Evolutionary conservation across 371 early-diverging fungal genomes (phyloP).

Genomic region (Choanephora cucurbitarum): DNA sequence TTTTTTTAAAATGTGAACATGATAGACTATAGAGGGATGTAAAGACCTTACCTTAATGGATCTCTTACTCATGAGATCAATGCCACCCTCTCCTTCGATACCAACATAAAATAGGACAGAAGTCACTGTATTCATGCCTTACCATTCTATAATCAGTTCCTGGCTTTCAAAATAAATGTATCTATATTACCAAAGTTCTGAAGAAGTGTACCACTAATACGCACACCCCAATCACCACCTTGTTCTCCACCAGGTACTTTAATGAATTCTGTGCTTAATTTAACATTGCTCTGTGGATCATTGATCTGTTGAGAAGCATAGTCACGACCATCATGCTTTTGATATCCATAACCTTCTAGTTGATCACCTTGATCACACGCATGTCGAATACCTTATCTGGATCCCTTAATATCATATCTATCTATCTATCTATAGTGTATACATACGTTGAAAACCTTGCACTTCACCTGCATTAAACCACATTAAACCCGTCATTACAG

Average conservation of each 20-base stretch:
- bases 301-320: constrained; percentile 80
- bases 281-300: constrained; percentile 72
- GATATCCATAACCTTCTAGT: constrained; percentile 83
- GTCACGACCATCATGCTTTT: constrained; percentile 82
- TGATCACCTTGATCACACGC: constrained; percentile 86
- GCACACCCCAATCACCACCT: constrained; percentile 87
- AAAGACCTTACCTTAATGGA: constrained; percentile 36
- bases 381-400: constrained; percentile 72
- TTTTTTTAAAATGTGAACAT: too few relatives aligned
- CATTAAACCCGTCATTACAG: constrained; percentile 87
- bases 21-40: too few relatives aligned
- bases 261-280: constrained; percentile 79
- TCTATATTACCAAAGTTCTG: constrained; percentile 42
- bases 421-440: too few relatives aligned
- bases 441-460: constrained; percentile 56
- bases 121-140: constrained; percentile 18
- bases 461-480: constrained; percentile 83
- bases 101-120: constrained; percentile 69
- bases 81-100: constrained; percentile 66
- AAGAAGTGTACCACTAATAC: constrained; percentile 73
- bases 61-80: constrained; percentile 50
- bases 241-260: constrained; percentile 68
- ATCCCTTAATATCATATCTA: too few relatives aligned
- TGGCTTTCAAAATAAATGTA: too few relatives aligned
- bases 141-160: too few relatives aligned